Conservation (phyloP, 1,284 basidiomycete species). For the Cryptococcus sp. region DNA sequence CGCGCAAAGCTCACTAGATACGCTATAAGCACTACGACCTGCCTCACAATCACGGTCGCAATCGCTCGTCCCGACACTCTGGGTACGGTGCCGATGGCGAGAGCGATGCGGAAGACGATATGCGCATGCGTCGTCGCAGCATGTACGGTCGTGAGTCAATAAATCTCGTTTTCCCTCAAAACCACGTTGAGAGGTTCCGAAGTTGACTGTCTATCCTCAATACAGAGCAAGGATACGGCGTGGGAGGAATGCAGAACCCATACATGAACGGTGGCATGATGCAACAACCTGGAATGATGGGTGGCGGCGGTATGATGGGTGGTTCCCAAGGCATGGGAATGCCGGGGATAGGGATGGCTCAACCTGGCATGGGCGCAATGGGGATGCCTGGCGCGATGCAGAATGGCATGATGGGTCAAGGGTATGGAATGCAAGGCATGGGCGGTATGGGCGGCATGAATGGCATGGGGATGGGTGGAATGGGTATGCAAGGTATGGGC, state of each 20-base stretch:
- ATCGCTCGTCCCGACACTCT: conserved; percentile 13
- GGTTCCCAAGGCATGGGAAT: conserved; percentile 15
- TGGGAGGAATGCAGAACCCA: conserved; percentile 22
- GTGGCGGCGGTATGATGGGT: conserved; percentile 13
- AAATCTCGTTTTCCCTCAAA: not conserved
- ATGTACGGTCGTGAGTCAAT: conserved; percentile 21
- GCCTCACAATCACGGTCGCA: conserved; percentile 10
- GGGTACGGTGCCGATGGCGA: conserved; percentile 26
- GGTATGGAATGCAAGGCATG: conserved; percentile 14
- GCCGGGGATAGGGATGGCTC: conserved; percentile 28
- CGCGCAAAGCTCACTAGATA: not conserved
- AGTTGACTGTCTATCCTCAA: not conserved
- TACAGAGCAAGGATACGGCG: conserved; percentile 12
- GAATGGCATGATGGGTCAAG: conserved; percentile 13
- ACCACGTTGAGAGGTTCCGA: not conserved
- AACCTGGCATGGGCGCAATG: conserved; percentile 26
- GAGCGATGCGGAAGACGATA: conserved; percentile 23
- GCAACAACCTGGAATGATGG: conserved; percentile 5
- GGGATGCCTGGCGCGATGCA: conserved; percentile 16
- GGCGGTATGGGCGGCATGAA: conserved; percentile 23
- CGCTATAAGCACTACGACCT: conserved; percentile 36
- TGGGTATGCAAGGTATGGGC: conserved; percentile 11
- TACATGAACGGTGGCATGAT: conserved; percentile 11
- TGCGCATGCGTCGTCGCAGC: conserved; percentile 20
- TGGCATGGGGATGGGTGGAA: conserved; percentile 17